Evolutionary conservation across 495 filamentous ascomycete genomes (phyloP).

Genomic region (Neurospora sp.): DNA sequence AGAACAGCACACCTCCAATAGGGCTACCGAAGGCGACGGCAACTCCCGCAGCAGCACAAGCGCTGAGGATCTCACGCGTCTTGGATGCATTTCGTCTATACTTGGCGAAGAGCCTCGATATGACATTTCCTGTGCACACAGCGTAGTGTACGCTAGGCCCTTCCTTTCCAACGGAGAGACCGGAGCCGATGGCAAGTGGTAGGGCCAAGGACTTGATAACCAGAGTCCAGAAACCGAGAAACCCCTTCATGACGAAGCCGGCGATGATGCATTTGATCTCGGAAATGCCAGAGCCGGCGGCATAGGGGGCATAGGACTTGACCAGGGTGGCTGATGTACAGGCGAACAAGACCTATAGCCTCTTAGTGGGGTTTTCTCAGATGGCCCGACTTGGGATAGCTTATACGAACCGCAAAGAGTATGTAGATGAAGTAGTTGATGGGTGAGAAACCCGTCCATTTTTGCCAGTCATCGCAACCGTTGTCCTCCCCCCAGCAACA

Average conservation of each 20-base stretch:
- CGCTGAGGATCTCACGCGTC: conserved; percentile 88
- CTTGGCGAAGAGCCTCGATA: conserved; percentile 85
- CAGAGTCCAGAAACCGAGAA: conserved; percentile 85
- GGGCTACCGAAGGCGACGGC: conserved; percentile 96
- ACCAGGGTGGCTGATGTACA: conserved; percentile 76
- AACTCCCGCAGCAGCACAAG: conserved; percentile 89
- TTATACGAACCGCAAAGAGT: conserved; percentile 61
- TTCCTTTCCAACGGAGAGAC: conserved; percentile 93
- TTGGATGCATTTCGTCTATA: conserved; percentile 91
- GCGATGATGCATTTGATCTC: conserved; percentile 99
- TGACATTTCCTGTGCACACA: conserved; percentile 95
- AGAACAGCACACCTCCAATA: conserved; percentile 94
- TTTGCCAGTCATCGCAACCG: conserved; percentile 82
- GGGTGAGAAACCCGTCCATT: conserved; percentile 69
- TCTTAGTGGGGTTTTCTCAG: conserved; percentile 9
- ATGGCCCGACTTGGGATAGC: not conserved
- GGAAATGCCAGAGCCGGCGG: conserved; percentile 92
- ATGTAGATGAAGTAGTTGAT: conserved; percentile 87
- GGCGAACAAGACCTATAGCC: conserved; percentile 60
- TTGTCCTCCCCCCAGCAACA: conserved; percentile 97
- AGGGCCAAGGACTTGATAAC: conserved; percentile 89
- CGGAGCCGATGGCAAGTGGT: conserved; percentile 88
- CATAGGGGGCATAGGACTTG: conserved; percentile 91
- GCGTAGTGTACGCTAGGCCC: conserved; percentile 97
- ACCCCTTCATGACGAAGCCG: conserved; percentile 99